These are phyloP conservation scores for Curvularia sp. DNA, from an alignment of 2,329 filamentous ascomycete species.

Conservation along the genomic window DNA sequence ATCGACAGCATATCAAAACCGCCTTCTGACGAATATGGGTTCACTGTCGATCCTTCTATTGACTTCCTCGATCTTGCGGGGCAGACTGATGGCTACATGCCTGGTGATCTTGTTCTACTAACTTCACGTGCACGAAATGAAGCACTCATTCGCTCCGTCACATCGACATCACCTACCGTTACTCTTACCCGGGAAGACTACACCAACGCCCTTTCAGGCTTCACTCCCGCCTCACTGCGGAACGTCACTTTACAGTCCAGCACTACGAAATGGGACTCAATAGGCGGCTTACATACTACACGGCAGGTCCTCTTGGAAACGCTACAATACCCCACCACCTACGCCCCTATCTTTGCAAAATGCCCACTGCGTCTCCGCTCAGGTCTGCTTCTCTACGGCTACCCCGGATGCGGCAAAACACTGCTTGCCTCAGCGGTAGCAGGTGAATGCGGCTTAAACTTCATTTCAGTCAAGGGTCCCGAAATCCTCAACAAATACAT, in stretches of 20 bases:
- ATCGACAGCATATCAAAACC: slow-evolving; percentile 46
- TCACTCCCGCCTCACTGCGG: slow-evolving; percentile 91
- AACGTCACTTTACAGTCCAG: slow-evolving; percentile 94
- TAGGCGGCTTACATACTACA: slow-evolving; percentile 86
- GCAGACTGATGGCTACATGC: slow-evolving; percentile 97
- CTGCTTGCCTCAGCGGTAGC: slow-evolving; percentile 95
- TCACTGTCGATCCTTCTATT: slow-evolving; percentile 75
- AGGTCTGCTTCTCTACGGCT: slow-evolving; percentile 91
- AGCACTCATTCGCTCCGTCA: slow-evolving; percentile 84
- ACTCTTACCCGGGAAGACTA: slow-evolving; percentile 79
- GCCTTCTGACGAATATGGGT: slow-evolving; percentile 58
- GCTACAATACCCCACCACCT: slow-evolving; percentile 94
- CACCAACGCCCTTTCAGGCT: slow-evolving; percentile 82
- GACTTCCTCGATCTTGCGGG: slow-evolving; percentile 94
- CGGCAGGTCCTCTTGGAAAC: slow-evolving; percentile 93
- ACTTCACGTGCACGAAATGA: slow-evolving; percentile 89
- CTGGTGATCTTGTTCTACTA: slow-evolving; percentile 85
- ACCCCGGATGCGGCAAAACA: slow-evolving; percentile 95
- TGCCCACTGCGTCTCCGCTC: slow-evolving; percentile 94
- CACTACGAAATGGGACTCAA: slow-evolving; percentile 89
- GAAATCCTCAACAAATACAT: slow-evolving; percentile 99
- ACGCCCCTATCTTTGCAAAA: slow-evolving; percentile 95
- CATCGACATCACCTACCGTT: slow-evolving; percentile 56
- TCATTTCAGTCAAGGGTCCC: slow-evolving; percentile 97
- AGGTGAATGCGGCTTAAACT: slow-evolving; percentile 96